Evolutionary conservation across 1,284 basidiomycete genomes (phyloP).

Genomic region (Blastosporella zonata): DNA sequence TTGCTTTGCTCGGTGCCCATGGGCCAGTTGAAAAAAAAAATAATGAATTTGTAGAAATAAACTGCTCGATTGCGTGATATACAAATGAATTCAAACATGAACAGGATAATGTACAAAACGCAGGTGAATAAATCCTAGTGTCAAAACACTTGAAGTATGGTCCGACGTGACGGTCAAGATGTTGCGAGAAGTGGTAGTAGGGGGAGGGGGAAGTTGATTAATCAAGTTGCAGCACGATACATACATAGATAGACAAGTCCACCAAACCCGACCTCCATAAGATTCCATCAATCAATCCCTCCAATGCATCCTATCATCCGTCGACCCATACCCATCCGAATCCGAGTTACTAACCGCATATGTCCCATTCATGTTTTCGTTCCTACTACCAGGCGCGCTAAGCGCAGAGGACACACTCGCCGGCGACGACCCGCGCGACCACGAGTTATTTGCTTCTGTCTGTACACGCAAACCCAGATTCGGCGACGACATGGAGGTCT

Average conservation of each 20-base stretch:
- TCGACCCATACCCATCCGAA: slow-evolving; percentile 7
- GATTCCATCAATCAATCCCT: background rate
- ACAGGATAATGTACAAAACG: background rate
- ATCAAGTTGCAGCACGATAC: background rate
- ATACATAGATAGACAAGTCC: background rate
- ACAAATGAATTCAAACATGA: background rate
- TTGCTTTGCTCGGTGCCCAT: too few relatives aligned
- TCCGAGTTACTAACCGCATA: slow-evolving; percentile 8
- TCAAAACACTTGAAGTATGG: too few relatives aligned
- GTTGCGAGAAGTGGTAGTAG: too few relatives aligned
- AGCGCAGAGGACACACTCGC: slow-evolving; percentile 5
- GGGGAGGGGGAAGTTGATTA: too few relatives aligned
- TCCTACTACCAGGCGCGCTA: background rate
- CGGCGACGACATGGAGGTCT: slow-evolving; percentile 13
- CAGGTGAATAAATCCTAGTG: too few relatives aligned
- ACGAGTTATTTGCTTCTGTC: background rate
- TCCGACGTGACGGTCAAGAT: too few relatives aligned
- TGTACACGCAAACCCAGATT: slow-evolving; percentile 13
- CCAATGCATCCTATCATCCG: slow-evolving; percentile 4
- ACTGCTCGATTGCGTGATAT: background rate
- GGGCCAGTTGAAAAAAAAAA: too few relatives aligned
- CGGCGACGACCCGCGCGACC: slow-evolving; percentile 8
- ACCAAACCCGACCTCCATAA: background rate
- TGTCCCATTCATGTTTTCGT: background rate
- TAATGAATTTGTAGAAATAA: too few relatives aligned